phyloP scores from a whole-genome alignment of 495 filamentous ascomycete genomes.

The Rostrohypoxylon terebratum region DNA sequence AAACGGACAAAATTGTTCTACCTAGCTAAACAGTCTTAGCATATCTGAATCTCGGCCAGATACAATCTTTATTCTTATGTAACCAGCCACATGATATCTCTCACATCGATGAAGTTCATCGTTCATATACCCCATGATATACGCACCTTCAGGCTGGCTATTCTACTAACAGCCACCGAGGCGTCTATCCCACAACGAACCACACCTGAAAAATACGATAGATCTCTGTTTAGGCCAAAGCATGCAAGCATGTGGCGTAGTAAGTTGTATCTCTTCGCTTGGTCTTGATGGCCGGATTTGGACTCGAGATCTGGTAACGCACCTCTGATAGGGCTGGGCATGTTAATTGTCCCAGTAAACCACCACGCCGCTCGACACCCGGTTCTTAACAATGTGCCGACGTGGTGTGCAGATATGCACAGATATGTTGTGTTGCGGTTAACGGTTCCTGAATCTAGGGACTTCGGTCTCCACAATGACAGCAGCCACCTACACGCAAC shows the following conservation, averaged over 20 bases:
- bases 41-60: not conserved
- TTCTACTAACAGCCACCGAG: constrained; percentile 4
- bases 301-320: constrained; percentile 25
- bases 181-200: not conserved
- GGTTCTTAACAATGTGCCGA: constrained; percentile 47
- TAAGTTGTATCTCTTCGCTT: constrained; percentile 32
- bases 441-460: constrained; percentile 42
- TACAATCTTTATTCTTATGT: constrained; percentile 9
- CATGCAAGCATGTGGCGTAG: constrained; percentile 21
- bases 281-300: constrained; percentile 16
- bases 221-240: constrained; percentile 4
- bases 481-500: constrained; percentile 19
- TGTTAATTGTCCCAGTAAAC: constrained; percentile 45
- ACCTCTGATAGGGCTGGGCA: constrained; percentile 33
- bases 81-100: not conserved
- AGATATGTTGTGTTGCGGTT: constrained; percentile 28
- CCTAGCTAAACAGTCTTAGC: not conserved
- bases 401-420: constrained; percentile 39
- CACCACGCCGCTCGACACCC: constrained; percentile 36
- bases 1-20: constrained; percentile 1
- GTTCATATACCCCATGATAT: not conserved
- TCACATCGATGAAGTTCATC: constrained; percentile 6
- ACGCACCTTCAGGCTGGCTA: not conserved
- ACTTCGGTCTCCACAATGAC: constrained; percentile 30
- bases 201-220: not conserved